Conservation (phyloP, 2,329 filamentous ascomycete species). For the Zasmidium angulare region DNA sequence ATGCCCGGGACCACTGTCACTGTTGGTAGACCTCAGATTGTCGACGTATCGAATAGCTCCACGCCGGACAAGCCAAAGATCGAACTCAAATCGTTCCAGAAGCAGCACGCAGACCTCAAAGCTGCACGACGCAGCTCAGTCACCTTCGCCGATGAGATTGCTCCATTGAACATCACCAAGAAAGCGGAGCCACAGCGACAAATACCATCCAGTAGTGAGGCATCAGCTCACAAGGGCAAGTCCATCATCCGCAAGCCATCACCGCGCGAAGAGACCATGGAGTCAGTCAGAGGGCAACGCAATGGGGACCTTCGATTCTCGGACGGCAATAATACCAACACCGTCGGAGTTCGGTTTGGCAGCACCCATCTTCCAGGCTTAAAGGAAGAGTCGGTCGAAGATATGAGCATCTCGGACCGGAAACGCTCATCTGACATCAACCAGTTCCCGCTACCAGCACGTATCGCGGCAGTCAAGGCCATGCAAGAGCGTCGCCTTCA, state of each 20-base stretch:
- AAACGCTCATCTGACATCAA: conserved; percentile 20
- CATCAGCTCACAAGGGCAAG: conserved; percentile 23
- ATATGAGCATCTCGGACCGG: conserved; percentile 40
- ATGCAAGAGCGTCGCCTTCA: conserved; percentile 36
- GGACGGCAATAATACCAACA: conserved; percentile 17
- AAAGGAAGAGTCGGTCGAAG: conserved; percentile 51
- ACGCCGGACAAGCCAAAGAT: conserved; percentile 29
- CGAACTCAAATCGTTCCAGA: conserved; percentile 18
- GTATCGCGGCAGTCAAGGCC: conserved; percentile 36
- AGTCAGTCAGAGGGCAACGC: conserved; percentile 19
- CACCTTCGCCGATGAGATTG: conserved; percentile 36
- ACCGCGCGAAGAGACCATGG: conserved; percentile 26
- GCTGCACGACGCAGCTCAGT: conserved; percentile 27
- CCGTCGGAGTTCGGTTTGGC: conserved; percentile 28
- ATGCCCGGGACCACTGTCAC: conserved; percentile 38
- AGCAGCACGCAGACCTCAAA: conserved; percentile 15
- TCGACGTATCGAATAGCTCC: conserved; percentile 32
- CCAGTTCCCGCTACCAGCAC: conserved; percentile 33
- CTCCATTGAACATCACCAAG: conserved; percentile 36
- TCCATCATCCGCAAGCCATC: conserved; percentile 29
- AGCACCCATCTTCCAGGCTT: conserved; percentile 43
- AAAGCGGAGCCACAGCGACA: conserved; percentile 24
- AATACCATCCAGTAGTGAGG: conserved; percentile 17
- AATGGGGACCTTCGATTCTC: conserved; percentile 30
- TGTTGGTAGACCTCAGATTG: conserved; percentile 35